These are phyloP conservation scores for Hyphopichia homilentoma DNA, from an alignment of 805 yeast species.

Conservation along the genomic window DNA sequence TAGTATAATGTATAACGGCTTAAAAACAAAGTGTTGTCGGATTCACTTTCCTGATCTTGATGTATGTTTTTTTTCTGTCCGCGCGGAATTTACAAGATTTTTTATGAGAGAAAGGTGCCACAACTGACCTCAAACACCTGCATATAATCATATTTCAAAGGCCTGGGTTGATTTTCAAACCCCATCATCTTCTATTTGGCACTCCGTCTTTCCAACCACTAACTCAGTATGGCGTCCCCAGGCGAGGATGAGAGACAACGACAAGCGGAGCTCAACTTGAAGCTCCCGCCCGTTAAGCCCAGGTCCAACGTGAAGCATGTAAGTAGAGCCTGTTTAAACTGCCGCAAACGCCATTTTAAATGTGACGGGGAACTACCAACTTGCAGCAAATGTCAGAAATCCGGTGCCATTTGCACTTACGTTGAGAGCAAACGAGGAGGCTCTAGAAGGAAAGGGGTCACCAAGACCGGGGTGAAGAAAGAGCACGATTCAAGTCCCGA, in stretches of 20 bases:
- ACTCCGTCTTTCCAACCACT: no score
- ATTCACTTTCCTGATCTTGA: no score
- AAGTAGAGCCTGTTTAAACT: slow-evolving; percentile 44
- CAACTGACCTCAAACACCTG: no score
- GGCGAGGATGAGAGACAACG: no score
- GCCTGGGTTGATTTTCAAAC: slow-evolving; percentile 2
- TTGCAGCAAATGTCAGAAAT: slow-evolving; percentile 39
- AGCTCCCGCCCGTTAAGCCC: not conserved
- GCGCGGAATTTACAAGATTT: no score
- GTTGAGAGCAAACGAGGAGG: slow-evolving; percentile 55
- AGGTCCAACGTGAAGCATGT: slow-evolving; percentile 8
- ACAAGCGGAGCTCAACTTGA: not conserved
- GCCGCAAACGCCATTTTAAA: slow-evolving; percentile 48
- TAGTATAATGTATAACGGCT: no score
- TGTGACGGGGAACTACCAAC: slow-evolving; percentile 47
- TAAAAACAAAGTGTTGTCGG: no score
- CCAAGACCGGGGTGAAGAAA: slow-evolving; percentile 6
- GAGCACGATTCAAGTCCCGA: slow-evolving; percentile 11
- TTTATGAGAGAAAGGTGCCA: no score
- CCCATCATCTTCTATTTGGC: slow-evolving; percentile 1
- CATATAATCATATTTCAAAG: no score
- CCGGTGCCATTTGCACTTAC: slow-evolving; percentile 38
- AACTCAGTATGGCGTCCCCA: no score
- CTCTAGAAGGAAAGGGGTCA: slow-evolving; percentile 47
- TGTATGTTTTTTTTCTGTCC: no score